A percentile compares a stretch with the other conserved stretches of the same genome.
These are phyloP conservation scores for Gnaphalium uliginosum DNA, from an alignment of 129 eudicot genomes.

Conservation along the genomic window DNA sequence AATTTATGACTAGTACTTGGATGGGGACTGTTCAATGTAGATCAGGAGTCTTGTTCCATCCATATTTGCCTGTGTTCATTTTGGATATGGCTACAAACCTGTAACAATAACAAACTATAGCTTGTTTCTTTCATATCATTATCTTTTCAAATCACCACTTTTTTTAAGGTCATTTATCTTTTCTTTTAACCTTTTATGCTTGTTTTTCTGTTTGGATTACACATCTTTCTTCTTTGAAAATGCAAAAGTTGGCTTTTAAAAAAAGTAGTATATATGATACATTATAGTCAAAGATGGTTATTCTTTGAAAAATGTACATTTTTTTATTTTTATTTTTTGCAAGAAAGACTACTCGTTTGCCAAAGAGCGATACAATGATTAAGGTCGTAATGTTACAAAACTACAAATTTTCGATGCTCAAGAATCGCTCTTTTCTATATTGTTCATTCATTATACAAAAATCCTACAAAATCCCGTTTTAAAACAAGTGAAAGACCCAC, in stretches of 20 bases:
- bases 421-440: background rate
- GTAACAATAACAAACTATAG: constrained; percentile 9
- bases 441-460: background rate
- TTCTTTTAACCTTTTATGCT: background rate
- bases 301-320: background rate
- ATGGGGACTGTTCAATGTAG: constrained; percentile 26
- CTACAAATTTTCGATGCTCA: background rate
- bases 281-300: background rate
- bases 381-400: background rate
- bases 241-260: too few relatives aligned
- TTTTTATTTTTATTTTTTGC: too few relatives aligned
- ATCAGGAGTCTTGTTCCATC: constrained; percentile 27
- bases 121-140: background rate
- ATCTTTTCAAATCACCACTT: background rate
- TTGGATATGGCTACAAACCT: background rate
- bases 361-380: background rate
- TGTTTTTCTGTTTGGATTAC: background rate
- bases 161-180: background rate
- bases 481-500: background rate
- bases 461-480: background rate
- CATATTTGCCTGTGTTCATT: background rate
- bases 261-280: too few relatives aligned
- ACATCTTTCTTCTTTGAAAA: background rate
- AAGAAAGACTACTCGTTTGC: background rate
- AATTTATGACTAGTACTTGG: constrained; percentile 29